Base-by-base conservation (phyloP, 2,329 filamentous ascomycete species). In the Venturia effusa region DNA sequence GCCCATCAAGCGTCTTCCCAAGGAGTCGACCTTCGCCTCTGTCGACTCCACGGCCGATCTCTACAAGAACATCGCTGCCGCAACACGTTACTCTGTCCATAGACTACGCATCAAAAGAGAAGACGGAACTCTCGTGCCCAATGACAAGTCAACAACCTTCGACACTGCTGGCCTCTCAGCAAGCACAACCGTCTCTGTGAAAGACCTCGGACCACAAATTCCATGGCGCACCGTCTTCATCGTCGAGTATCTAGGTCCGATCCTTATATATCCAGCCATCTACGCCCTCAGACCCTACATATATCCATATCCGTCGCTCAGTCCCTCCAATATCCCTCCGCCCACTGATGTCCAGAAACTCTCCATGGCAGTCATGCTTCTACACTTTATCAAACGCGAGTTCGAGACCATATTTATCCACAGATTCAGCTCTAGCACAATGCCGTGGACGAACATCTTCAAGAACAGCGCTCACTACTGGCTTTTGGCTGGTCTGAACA, bases 381-480 rank as follows among this genome's bases (percentile, higher is more conserved):
- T 88, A 15, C 94, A 99, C 81, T 99, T 97, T 76, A 68, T 90
- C 74, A 99, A 99, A 83, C 92, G 94, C 72, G 94, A 99, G 80
- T 82, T 90, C 68, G 94, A 99, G 80, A 97, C 94, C 0, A 73
- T 96, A 67, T 96, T 94, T 74, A 84, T 99, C 67, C 94, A 99
- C 81, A 91, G 90, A 74, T 99, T 99, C 81, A 93, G 91, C 64
- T 86, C 88, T 67, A 90, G 89, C 71, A 99, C 94, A 60, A 99
- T 99, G 94, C 94, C 94, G 22, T 83, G 84, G 65, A 79, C 77
- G 72, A 96, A 96, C 80, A 90, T 99, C 73, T 88, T 97, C 84
- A 94, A 93, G 78, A 99, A 99, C 83, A 91, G 88, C 68, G 84
- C 84, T 68, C 93, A 97, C 80, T 99, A 99, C 84, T 99, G 94